Base-by-base conservation (phyloP, 768 basidiomycete genomes). In the Lyophyllum semitale region DNA sequence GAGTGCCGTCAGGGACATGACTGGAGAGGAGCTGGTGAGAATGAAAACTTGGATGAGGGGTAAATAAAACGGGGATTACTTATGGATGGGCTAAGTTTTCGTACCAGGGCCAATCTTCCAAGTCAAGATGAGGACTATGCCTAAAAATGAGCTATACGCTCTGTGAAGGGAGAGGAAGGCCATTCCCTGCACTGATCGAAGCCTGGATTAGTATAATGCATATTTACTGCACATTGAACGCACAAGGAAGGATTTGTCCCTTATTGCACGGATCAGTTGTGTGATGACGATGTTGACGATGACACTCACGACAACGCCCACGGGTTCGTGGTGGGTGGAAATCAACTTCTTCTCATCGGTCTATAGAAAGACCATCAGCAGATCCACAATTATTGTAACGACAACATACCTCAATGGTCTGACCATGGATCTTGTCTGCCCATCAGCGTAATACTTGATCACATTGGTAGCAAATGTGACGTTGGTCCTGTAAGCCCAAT, bases 21-120 rank as follows among this genome's bases (percentile, higher is more conserved):
- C 74, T 89, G 43, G 11, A 22, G 25, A 35, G 32, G 32, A 9
- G 3, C 8, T 29, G 42, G 18, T 42, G n/a, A 27, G 40, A 1
- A 15, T 7, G 1, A 26, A 18, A 17, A 22, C 12, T 38, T 22
- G 29, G 8, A 83, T 80, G 8, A 20, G 47, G 23, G 38, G 45
- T 63, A 23, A 57, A 8, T 8, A 15, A 35, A 8, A 25, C 6
- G 17, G 17, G 1, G 7, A 30, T 7, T 6, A 30, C 2, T n/a
- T n/a, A n/a, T n/a, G 12, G 25, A 12, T 23, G 8, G 17, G 18
- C 4, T 29, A 22, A 30, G n/a, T 20, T n/a, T 12, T 44, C 56
- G n/a, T 62, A 68, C 88, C 91, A 5, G 93, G 91, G 0, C 79
- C 91, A 48, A 92, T 66, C 70, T 93, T 94, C 88, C 88, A 89